Evolutionary conservation across 768 basidiomycete genomes (phyloP).

Genomic region (Rhodotorula babjevae): DNA sequence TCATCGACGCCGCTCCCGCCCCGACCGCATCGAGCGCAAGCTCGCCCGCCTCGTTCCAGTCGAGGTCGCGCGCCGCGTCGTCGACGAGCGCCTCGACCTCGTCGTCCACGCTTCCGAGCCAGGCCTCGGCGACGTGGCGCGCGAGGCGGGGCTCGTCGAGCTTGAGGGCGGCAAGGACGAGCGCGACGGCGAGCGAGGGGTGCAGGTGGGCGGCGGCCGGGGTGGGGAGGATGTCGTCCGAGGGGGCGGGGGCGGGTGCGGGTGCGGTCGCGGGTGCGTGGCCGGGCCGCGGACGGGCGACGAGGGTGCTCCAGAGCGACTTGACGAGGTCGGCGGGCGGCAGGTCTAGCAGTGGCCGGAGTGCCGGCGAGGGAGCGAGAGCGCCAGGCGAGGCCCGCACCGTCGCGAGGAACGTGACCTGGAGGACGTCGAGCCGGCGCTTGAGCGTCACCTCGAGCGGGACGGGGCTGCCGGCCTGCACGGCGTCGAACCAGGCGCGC

Average conservation of each 20-base stretch:
- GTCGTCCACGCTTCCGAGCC: slow-evolving; percentile 21
- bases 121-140: slow-evolving; percentile 26
- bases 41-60: neutral
- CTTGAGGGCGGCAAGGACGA: slow-evolving; percentile 35
- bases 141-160: slow-evolving; percentile 21
- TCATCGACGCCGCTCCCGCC: neutral
- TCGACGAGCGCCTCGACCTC: slow-evolving; percentile 26
- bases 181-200: slow-evolving; percentile 29
- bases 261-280: too few species aligned
- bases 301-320: slow-evolving; percentile 10
- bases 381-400: slow-evolving; percentile 16
- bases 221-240: slow-evolving; percentile 26
- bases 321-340: slow-evolving; percentile 9
- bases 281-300: neutral
- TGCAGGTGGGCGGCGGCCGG: slow-evolving; percentile 23
- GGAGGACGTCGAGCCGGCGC: slow-evolving; percentile 24
- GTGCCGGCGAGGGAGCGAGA: neutral
- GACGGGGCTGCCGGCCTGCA: neutral
- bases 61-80: neutral
- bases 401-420: slow-evolving; percentile 35
- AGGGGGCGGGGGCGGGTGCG: too few species aligned
- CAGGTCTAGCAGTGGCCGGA: slow-evolving; percentile 13
- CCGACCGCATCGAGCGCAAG: slow-evolving; percentile 16
- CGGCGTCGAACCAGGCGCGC: slow-evolving; percentile 7
- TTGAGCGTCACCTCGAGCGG: slow-evolving; percentile 1